Base-by-base conservation (phyloP, 441 rosid genomes). In the Theobroma grandiflorum region DNA sequence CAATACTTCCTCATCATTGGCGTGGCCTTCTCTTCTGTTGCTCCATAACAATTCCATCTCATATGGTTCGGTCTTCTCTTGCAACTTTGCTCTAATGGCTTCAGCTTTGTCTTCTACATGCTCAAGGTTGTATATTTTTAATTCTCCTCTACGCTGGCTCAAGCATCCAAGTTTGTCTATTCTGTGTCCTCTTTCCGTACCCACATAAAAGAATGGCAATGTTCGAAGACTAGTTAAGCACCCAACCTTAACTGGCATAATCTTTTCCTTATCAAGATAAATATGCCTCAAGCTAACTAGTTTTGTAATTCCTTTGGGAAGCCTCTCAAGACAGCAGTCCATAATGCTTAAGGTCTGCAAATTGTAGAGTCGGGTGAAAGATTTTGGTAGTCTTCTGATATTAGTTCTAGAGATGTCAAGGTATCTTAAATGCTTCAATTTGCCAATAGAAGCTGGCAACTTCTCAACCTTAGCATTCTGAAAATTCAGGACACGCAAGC, bases 351-450 rank as follows among this genome's bases (percentile, higher is more conserved):
- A 52, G 2, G 79, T 83, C 57, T 80, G 77, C 68, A 84, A 38
- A 66, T 80, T 75, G 62, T 84, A 66, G 6, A 86, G 82, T 52
- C 42, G 71, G 45, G 49, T 26, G 73, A 86, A 31, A 37, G 82
- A 79, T 1, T 65, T 18, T 0, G 86, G 86, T 26, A 81, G 55
- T 3, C 0, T 31, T 16, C 14, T 37, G 8, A 79, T 47, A 2
- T 26, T 1, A 57, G 79, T 49, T 0, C 9, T 0, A 3, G 86
- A 86, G 61, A 85, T 20, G 45, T 79, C 81, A 49, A 79, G 43
- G 55, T 73, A 79, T 7, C 65, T 63, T 40, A 79, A 53, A 16
- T 47, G 77, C 43, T 45, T 61, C 72, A 78, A 26, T 12, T 55
- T 26, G 12, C 38, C 15, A 22, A 81, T 59, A 2, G 47, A 71